Evolutionary conservation across 2,329 filamentous ascomycete genomes (phyloP), one percentile per base, ranked within the genome.

Genomic region (Ophiostoma montium): DNA sequence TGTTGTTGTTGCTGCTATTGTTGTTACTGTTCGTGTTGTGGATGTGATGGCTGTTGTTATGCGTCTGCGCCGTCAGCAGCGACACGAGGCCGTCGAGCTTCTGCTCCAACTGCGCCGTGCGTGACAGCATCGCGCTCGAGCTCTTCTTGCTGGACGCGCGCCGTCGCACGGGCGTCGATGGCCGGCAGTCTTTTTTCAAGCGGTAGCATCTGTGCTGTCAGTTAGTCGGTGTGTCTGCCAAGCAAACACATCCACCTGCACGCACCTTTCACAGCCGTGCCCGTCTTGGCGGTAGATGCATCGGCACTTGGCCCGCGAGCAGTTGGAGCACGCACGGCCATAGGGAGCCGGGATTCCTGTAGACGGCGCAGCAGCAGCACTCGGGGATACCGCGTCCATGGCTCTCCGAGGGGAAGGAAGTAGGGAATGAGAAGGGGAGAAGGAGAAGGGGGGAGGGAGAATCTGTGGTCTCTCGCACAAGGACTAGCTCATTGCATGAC

Each of bases 31-130:
- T 31, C 15, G 15, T n/a, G 23, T 8, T n/a, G 11, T 19, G 2
- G 35, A 3, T n/a, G n/a, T n/a, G 31, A 57, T 16, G 48, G 52
- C 27, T 44, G n/a, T 18, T 41, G 23, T 21, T 47, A 16, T 62
- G 61, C 6, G 39, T 47, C 18, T 62, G 61, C 6, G 59, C 58
- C 8, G 58, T 62, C 15, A 72, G 56, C 18, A 72, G 65, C 2
- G 67, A 65, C n/a, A 71, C 67, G 9, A 73, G 59, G 46, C 70
- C 66, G 46, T 72, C 68, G 12, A 72, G 61, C 55, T 71, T 72
- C 58, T 71, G 67, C 57, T 72, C 70, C 2, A 72, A 60, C 53
- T 70, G 67, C 11, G 67, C 65, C 6, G 67, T 67, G 27, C 66
- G 62, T 15, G 55, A 56, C 13, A 51, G 21, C 30, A 43, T 35